These are phyloP conservation scores for Trichoderma asperellum DNA, from an alignment of 2,329 filamentous ascomycete species.

Conservation along the genomic window DNA sequence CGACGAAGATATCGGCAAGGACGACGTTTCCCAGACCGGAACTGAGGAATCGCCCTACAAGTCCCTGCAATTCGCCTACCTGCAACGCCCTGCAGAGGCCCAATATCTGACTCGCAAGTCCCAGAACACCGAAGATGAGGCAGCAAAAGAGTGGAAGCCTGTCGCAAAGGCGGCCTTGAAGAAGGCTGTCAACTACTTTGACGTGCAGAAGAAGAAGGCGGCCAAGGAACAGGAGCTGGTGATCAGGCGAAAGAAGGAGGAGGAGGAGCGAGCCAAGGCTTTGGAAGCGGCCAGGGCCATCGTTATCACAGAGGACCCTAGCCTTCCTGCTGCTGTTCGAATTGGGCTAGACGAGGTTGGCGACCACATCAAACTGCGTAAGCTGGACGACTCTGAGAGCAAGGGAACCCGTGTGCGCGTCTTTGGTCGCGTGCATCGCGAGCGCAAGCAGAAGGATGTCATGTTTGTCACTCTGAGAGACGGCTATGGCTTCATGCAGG, in stretches of 20 bases:
- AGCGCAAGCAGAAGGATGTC: conserved; percentile 75
- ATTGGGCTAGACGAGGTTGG: conserved; percentile 55
- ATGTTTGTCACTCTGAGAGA: conserved; percentile 86
- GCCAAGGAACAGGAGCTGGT: conserved; percentile 33
- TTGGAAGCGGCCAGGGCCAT: conserved; percentile 80
- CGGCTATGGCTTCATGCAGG: conserved; percentile 60
- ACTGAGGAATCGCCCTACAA: conserved; percentile 78
- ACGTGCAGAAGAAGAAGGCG: conserved; percentile 34
- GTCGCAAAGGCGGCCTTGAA: conserved; percentile 34
- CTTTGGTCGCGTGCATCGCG: conserved; percentile 78
- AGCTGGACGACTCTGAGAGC: conserved; percentile 46
- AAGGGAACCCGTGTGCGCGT: conserved; percentile 78
- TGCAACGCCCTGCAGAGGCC: conserved; percentile 46
- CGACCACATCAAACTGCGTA: conserved; percentile 40
- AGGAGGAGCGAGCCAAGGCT: conserved; percentile 36
- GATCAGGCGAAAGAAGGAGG: conserved; percentile 32
- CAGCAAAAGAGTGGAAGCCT: conserved; percentile 41
- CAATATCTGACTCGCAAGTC: conserved; percentile 51
- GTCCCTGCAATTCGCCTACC: conserved; percentile 75
- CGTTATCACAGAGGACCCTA: conserved; percentile 65
- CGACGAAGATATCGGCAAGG: conserved; percentile 77
- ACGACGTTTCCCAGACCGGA: conserved; percentile 69
- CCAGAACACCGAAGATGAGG: conserved; percentile 53
- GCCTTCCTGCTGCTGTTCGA: conserved; percentile 75
- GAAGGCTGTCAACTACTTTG: conserved; percentile 33